Base-by-base conservation (phyloP, 2,329 filamentous ascomycete genomes). In the Cordyceps javanica region DNA sequence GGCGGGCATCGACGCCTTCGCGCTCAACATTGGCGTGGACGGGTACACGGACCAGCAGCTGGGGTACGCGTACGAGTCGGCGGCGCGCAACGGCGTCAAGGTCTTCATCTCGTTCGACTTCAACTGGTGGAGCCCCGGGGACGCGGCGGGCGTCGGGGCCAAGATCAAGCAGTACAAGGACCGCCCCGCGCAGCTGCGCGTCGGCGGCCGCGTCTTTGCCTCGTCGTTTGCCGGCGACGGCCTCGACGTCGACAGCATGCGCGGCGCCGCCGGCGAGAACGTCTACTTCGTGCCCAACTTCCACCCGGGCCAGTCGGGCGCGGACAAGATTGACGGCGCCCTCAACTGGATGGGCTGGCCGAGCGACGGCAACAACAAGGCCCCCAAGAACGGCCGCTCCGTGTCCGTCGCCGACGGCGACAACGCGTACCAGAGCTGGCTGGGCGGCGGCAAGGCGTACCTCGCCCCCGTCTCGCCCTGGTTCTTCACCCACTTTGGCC, bases 101-200 rank as follows among this genome's bases (percentile, higher is more conserved):
- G 74, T 79, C 13, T 79, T 81, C 55, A 75, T 83, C 60, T 82
- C 79, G 1, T 83, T 82, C 60, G 80, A 82, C 68, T 82, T 80
- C 65, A 79, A 80, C 68, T 76, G 75, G 73, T 78, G 72, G 67
- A 52, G 36, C 63, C 41, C 58, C 7, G 59, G 64, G 11, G 66
- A 77, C 42, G 72, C 72, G 1, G 67, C 66, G 8, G 69, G 67
- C 13, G 73, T 78, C 19, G 78, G 77, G 1, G 64, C 68, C 45
- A 77, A 76, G 63, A 71, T 82, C 57, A 72, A 71, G 13, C 67
- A 76, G 58, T 82, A 79, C 58, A 73, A 69, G 2, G 65, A 64
- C 21, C 66, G 67, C 2, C 66, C 75, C 0, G 77, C 74, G 1
- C 78, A 83, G 63, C 76, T 82, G 38, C 71, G 69, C 49, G 74